These are phyloP conservation scores for Luffa acutangula DNA, from an alignment of 306 rosid genomes.

Conservation along the genomic window DNA sequence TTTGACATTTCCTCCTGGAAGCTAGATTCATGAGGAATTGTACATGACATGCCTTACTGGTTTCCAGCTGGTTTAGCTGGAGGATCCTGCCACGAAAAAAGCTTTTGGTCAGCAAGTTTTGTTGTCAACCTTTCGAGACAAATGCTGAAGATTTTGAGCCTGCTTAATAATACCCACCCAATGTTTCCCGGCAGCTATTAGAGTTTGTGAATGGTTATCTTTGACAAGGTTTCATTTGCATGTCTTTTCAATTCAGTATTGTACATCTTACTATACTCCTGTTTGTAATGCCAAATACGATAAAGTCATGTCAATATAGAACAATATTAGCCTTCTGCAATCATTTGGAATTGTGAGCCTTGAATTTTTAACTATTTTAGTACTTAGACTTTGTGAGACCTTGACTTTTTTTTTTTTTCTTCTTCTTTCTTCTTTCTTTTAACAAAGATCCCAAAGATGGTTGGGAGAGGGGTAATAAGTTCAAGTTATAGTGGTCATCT, in stretches of 20 bases:
- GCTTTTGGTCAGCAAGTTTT: background rate
- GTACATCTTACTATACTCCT: background rate
- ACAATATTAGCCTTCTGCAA: background rate
- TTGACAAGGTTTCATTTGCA: background rate
- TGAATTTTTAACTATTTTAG: background rate
- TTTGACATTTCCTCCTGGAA: background rate
- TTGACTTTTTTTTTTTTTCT: background rate
- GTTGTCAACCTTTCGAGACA: background rate
- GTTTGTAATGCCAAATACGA: background rate
- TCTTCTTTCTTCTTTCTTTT: background rate
- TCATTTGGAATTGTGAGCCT: background rate
- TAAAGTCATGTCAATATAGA: background rate
- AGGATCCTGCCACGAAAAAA: background rate
- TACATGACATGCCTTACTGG: background rate
- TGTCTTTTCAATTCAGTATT: background rate
- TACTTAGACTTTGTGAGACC: background rate
- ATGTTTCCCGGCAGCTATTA: background rate
- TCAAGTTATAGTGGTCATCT: background rate
- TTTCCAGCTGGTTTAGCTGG: background rate
- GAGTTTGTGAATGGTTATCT: background rate
- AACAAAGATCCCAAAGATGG: background rate
- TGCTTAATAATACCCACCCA: background rate
- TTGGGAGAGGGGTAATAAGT: background rate
- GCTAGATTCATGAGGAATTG: background rate
- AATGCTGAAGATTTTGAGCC: conserved; percentile 1